Conservation (phyloP, 768 basidiomycete genomes). For the Ramaria sp. region DNA sequence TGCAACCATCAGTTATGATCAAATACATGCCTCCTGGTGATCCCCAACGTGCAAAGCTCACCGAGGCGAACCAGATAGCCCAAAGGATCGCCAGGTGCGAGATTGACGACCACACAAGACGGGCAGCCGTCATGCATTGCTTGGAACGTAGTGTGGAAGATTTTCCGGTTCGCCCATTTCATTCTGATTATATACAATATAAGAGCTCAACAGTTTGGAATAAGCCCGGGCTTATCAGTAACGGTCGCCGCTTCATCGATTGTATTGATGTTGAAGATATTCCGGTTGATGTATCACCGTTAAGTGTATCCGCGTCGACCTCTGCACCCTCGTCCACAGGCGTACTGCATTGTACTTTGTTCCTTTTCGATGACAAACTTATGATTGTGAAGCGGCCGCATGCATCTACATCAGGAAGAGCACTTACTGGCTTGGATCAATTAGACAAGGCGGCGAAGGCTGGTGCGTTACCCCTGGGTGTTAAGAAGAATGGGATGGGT, state of each 20-base stretch:
- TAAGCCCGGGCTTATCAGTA: constrained; percentile 71
- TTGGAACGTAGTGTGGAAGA: constrained; percentile 77
- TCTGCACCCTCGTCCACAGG: constrained; percentile 30
- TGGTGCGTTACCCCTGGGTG: constrained; percentile 47
- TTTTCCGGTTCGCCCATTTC: constrained; percentile 45
- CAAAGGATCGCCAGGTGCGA: constrained; percentile 87
- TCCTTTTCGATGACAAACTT: constrained; percentile 91
- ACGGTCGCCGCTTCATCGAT: constrained; percentile 79
- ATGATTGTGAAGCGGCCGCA: constrained; percentile 82
- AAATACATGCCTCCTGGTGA: constrained; percentile 78
- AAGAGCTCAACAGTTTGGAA: not conserved
- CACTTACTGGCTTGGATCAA: constrained; percentile 67
- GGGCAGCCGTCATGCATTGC: constrained; percentile 81
- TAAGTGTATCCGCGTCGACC: constrained; percentile 27
- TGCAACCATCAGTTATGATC: constrained; percentile 53
- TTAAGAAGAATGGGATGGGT: constrained; percentile 72
- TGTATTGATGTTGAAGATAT: constrained; percentile 88
- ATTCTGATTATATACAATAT: not conserved
- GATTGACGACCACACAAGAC: constrained; percentile 83
- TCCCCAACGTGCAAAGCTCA: constrained; percentile 64
- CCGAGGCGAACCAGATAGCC: constrained; percentile 80
- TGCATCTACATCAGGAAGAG: constrained; percentile 64
- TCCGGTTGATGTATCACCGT: constrained; percentile 32
- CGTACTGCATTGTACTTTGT: constrained; percentile 73
- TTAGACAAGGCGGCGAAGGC: constrained; percentile 51